phyloP scores from a whole-genome alignment of 805 yeast species.

The Lachancea quebecensis region DNA sequence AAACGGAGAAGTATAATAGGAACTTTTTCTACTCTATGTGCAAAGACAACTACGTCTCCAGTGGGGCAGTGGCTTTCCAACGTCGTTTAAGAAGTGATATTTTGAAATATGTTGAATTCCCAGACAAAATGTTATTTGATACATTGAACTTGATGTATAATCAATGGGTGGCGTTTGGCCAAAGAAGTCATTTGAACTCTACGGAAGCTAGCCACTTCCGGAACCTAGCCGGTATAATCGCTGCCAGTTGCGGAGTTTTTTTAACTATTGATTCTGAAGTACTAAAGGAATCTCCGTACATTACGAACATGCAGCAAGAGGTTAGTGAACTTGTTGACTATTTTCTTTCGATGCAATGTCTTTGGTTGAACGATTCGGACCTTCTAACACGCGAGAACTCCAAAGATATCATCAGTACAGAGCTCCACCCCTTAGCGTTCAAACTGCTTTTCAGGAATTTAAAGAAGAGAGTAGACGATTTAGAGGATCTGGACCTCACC shows the following conservation, averaged over 20 bases:
- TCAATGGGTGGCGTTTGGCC: constrained; percentile 23
- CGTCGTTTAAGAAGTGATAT: constrained; percentile 49
- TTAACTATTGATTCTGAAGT: constrained; percentile 27
- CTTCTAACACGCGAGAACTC: constrained; percentile 60
- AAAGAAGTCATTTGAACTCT: constrained; percentile 21
- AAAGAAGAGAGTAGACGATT: constrained; percentile 32
- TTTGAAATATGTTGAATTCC: constrained; percentile 18
- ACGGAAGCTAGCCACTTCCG: constrained; percentile 44
- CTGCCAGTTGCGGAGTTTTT: constrained; percentile 62
- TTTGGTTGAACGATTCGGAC: constrained; percentile 42
- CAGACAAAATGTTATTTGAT: constrained; percentile 26
- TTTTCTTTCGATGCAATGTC: constrained; percentile 46
- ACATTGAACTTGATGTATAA: constrained; percentile 34
- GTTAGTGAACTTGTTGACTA: constrained; percentile 36
- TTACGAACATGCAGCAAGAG: constrained; percentile 23
- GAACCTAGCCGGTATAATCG: constrained; percentile 66
- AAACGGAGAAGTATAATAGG: constrained; percentile 17
- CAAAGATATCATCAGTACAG: constrained; percentile 62
- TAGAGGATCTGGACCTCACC: constrained; percentile 21
- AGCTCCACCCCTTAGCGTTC: constrained; percentile 53
- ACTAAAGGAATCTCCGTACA: constrained; percentile 7
- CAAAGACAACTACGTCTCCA: constrained; percentile 49
- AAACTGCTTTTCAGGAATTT: constrained; percentile 43
- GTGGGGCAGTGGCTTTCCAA: constrained; percentile 70
- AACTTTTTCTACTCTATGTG: constrained; percentile 40